Evolutionary conservation across 495 filamentous ascomycete species (phyloP), one percentile per base, ranked within the genome.

Genomic region (Hypoxylon trugodes): DNA sequence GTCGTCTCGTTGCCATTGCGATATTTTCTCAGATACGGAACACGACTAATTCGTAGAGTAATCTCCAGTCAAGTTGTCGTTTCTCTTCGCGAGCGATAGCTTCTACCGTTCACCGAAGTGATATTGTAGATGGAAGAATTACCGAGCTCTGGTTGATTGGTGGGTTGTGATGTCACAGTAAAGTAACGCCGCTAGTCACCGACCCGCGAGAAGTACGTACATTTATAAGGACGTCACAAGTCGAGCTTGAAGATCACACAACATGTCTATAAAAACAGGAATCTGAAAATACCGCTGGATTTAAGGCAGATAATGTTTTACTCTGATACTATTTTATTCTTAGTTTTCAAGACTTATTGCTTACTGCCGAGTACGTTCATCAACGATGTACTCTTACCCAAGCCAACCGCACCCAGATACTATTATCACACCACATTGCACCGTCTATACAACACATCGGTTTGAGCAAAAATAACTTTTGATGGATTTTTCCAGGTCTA

Each of bases 1-100:
- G 16, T 59, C 55, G 61, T 65, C 49, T 53, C 21, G 61, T 55
- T 35, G 54, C 48, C 61, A 65, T 65, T 24, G 46, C 18, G 16
- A 21, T 26, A 8, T 0, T 8, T 5, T 35, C 7, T 3, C 3
- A 15, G 28, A 4, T 30, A 10, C 10, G 28, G 10, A 30, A 10
- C 4, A 30, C 4, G 10, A 30, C 5, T 30, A n/a, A n/a, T n/a
- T n/a, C n/a, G n/a, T n/a, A n/a, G n/a, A n/a, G n/a, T n/a, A n/a
- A n/a, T n/a, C n/a, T n/a, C n/a, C n/a, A n/a, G n/a, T n/a, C n/a
- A n/a, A n/a, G n/a, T n/a, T n/a, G n/a, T n/a, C n/a, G n/a, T n/a
- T n/a, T n/a, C n/a, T n/a, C n/a, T n/a, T n/a, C n/a, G n/a, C n/a
- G n/a, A n/a, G n/a, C n/a, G n/a, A n/a, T n/a, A n/a, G n/a, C n/a